A percentile compares a stretch with the other conserved stretches of the same genome.
These are phyloP conservation scores for Cutaneotrichosporon curvatum DNA, from an alignment of 1,284 basidiomycete species.

Conservation along the genomic window DNA sequence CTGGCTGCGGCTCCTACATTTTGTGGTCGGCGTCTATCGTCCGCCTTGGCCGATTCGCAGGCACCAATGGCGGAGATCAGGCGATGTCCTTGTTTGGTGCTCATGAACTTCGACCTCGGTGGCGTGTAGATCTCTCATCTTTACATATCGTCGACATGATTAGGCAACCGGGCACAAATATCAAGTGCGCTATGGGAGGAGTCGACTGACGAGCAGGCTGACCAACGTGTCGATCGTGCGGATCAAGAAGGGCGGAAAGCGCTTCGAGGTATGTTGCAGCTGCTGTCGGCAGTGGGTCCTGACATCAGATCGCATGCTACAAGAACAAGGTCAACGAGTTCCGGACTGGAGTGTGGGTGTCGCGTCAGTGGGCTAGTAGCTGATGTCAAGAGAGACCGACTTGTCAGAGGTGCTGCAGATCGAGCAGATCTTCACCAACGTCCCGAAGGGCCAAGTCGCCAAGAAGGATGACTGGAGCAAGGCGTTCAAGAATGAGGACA, in stretches of 20 bases:
- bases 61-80: not conserved
- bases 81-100: not conserved
- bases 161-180: constrained; percentile 18
- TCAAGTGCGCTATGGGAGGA: constrained; percentile 7
- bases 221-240: constrained; percentile 96
- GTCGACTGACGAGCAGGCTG: constrained; percentile 52
- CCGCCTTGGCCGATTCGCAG: not conserved
- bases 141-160: constrained; percentile 6
- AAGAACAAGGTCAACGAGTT: constrained; percentile 99
- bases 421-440: constrained; percentile 90
- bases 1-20: too few relatives aligned
- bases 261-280: constrained; percentile 69
- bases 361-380: constrained; percentile 44
- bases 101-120: not conserved
- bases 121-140: not conserved
- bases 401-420: constrained; percentile 96
- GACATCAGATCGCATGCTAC: constrained; percentile 82
- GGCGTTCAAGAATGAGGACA: constrained; percentile 73
- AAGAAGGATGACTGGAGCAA: constrained; percentile 84
- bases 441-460: constrained; percentile 91
- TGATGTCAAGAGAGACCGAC: constrained; percentile 59
- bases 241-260: constrained; percentile 91
- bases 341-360: constrained; percentile 74
- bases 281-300: not conserved
- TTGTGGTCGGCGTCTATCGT: not conserved